A percentile compares a stretch with the other conserved stretches of the same genome.
Evolutionary conservation across 768 basidiomycete genomes (phyloP).

Genomic region (Suillus decipiens): DNA sequence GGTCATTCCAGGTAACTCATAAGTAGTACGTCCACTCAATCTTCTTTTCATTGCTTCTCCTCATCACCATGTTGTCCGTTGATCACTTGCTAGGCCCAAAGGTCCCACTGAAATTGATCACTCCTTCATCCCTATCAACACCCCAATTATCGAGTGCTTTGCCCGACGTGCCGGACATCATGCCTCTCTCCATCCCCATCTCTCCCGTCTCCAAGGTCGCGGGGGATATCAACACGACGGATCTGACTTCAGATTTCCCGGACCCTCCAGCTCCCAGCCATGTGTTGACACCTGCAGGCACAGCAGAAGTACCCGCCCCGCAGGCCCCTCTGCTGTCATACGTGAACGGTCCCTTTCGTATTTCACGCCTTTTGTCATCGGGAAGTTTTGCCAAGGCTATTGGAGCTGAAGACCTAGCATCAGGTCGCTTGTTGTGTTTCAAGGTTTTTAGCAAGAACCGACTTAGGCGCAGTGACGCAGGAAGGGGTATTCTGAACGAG

Average conservation of each 20-base stretch:
- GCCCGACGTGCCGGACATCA: neutral
- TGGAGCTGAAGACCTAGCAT: slow-evolving; percentile 25
- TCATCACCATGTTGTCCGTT: slow-evolving; percentile 15
- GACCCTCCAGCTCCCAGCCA: neutral
- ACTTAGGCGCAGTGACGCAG: slow-evolving; percentile 13
- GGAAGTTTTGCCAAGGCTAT: slow-evolving; percentile 25
- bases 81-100: slow-evolving; percentile 13
- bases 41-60: neutral
- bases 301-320: neutral
- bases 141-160: neutral
- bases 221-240: neutral
- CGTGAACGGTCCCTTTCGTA: slow-evolving; percentile 26
- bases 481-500: slow-evolving; percentile 31
- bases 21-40: neutral
- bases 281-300: neutral
- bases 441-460: slow-evolving; percentile 34
- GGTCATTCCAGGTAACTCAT: neutral
- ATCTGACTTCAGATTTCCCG: neutral
- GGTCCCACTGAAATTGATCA: slow-evolving; percentile 9
- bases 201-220: neutral
- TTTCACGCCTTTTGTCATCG: slow-evolving; percentile 18
- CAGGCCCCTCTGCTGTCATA: neutral
- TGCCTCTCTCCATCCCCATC: neutral
- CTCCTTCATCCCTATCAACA: slow-evolving; percentile 4
- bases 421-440: slow-evolving; percentile 40